These are phyloP conservation scores for Diplocarpon rosae DNA, from an alignment of 2,329 filamentous ascomycete genomes.

Conservation along the genomic window DNA sequence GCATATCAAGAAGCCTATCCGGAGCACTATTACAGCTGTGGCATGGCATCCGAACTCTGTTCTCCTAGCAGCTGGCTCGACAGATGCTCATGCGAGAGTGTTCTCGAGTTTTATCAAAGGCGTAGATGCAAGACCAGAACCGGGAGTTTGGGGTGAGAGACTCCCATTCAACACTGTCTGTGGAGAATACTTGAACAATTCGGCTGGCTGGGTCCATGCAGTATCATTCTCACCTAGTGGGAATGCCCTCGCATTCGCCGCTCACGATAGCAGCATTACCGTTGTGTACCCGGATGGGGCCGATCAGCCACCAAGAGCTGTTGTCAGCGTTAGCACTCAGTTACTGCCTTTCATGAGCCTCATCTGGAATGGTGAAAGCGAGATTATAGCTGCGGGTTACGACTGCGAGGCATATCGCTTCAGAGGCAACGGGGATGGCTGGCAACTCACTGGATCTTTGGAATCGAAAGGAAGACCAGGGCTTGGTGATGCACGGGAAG, in stretches of 20 bases:
- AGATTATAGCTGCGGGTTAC: conserved; percentile 93
- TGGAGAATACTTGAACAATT: conserved; percentile 91
- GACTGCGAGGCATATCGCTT: conserved; percentile 86
- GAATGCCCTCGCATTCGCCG: conserved; percentile 84
- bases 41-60: conserved; percentile 98
- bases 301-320: conserved; percentile 81
- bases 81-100: conserved; percentile 89
- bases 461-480: conserved; percentile 50
- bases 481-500: conserved; percentile 55
- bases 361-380: conserved; percentile 82
- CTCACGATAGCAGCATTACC: conserved; percentile 93
- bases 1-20: conserved; percentile 97
- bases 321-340: conserved; percentile 82
- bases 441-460: conserved; percentile 72
- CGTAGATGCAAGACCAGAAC: conserved; percentile 73
- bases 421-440: conserved; percentile 65
- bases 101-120: conserved; percentile 96
- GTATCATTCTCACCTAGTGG: conserved; percentile 89
- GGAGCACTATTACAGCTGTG: conserved; percentile 89
- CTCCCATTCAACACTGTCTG: conserved; percentile 98
- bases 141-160: conserved; percentile 86
- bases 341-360: conserved; percentile 86
- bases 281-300: conserved; percentile 89
- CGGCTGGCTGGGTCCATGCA: conserved; percentile 91
- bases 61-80: conserved; percentile 87